Percentiles rank a stretch among this genome's conserved stretches.
phyloP scores from a whole-genome alignment of 108 stramenopile species.

The Cyclotella baltica region DNA sequence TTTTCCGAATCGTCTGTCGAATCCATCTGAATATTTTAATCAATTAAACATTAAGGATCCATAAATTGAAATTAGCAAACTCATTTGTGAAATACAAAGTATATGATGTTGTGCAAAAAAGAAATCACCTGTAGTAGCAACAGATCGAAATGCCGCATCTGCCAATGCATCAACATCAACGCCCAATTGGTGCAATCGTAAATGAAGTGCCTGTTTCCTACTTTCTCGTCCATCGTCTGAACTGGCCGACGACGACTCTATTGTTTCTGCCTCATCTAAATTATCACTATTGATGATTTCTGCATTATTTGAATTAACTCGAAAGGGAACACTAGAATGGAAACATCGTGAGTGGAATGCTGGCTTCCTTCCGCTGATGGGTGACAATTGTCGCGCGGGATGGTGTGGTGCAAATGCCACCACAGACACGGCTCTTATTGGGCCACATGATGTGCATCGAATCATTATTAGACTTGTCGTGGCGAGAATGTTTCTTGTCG shows the following conservation, averaged over 20 bases:
- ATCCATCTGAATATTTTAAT: conserved; percentile 43
- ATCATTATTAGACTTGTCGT: not conserved
- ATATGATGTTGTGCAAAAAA: not conserved
- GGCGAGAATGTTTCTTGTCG: not conserved
- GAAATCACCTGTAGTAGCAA: conserved; percentile 50
- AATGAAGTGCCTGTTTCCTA: conserved; percentile 51
- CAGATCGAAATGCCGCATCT: conserved; percentile 64
- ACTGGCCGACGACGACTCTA: too few relatives aligned
- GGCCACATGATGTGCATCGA: not conserved
- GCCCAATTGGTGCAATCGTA: conserved; percentile 49
- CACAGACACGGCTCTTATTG: too few relatives aligned
- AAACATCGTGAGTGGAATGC: too few relatives aligned
- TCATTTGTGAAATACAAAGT: not conserved
- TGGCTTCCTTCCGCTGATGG: too few relatives aligned
- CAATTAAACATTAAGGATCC: not conserved
- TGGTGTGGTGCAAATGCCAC: not conserved
- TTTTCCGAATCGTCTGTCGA: conserved; percentile 73
- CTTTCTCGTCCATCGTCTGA: conserved; percentile 16
- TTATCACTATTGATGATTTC: too few relatives aligned
- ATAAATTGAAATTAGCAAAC: not conserved
- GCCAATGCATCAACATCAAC: conserved; percentile 55
- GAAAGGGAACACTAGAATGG: too few relatives aligned
- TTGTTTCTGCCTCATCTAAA: not conserved
- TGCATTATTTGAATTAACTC: not conserved
- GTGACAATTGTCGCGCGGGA: not conserved